Evolutionary conservation across 768 basidiomycete species (phyloP).

Genomic region (Hebeloma cylindrosporum): DNA sequence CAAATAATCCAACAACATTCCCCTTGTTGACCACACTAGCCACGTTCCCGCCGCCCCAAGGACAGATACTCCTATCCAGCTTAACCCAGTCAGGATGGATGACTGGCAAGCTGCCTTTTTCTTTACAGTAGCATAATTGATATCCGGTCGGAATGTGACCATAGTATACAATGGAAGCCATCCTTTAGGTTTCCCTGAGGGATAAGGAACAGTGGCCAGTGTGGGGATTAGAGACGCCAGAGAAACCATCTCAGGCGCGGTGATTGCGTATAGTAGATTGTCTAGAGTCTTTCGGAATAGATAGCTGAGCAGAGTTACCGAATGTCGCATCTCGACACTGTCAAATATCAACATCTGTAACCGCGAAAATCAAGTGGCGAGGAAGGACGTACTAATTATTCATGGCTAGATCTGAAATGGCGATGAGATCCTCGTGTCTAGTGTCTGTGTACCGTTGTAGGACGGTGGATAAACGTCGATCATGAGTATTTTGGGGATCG

Average conservation of each 20-base stretch:
- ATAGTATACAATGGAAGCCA: constrained; percentile 97
- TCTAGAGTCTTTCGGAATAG: constrained; percentile 79
- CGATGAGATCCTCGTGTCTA: constrained; percentile 84
- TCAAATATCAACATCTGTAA: constrained; percentile 21
- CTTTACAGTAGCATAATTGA: constrained; percentile 83
- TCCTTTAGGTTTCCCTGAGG: constrained; percentile 57
- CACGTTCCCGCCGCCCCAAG: constrained; percentile 46
- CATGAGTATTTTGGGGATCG: constrained; percentile 39
- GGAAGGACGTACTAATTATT: constrained; percentile 84
- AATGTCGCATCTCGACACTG: constrained; percentile 94
- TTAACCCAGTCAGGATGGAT: constrained; percentile 52
- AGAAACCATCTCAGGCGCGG: constrained; percentile 46
- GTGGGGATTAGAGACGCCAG: constrained; percentile 46
- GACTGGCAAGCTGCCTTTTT: constrained; percentile 70
- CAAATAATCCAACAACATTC: constrained; percentile 31
- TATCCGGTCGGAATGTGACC: constrained; percentile 96
- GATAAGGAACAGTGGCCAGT: constrained; percentile 56
- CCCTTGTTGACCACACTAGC: constrained; percentile 38
- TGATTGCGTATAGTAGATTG: constrained; percentile 67
- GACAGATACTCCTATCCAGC: constrained; percentile 47
- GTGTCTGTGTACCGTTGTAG: constrained; percentile 77
- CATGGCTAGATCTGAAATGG: constrained; percentile 92
- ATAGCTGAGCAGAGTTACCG: constrained; percentile 81
- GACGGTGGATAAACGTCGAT: constrained; percentile 61
- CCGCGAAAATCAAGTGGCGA: constrained; percentile 14